Conservation (phyloP, 1,284 basidiomycete genomes). For the Amylostereum areolatum region DNA sequence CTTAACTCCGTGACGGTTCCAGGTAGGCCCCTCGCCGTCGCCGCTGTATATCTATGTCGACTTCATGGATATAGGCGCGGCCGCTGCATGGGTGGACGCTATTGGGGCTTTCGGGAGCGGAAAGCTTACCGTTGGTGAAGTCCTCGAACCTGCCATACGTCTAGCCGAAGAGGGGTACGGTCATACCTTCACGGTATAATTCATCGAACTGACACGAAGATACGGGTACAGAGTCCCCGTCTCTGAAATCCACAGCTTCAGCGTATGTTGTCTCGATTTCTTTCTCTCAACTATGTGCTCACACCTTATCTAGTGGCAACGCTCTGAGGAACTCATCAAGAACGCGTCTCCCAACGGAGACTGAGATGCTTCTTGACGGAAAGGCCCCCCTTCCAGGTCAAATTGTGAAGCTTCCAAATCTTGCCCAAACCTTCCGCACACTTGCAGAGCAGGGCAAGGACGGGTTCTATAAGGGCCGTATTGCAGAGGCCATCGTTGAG, state of each 20-base stretch:
- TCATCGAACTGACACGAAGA: neutral
- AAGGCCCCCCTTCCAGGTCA: constrained; percentile 76
- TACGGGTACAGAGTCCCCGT: constrained; percentile 55
- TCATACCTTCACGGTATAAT: neutral
- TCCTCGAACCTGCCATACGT: constrained; percentile 83
- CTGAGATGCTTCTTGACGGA: constrained; percentile 83
- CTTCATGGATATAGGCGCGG: constrained; percentile 54
- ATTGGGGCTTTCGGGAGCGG: constrained; percentile 80
- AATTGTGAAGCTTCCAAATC: constrained; percentile 71
- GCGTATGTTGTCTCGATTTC: constrained; percentile 33
- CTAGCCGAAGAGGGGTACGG: constrained; percentile 81
- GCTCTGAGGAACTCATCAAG: constrained; percentile 70
- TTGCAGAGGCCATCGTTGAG: constrained; percentile 89
- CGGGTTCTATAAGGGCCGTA: constrained; percentile 88
- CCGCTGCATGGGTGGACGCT: constrained; percentile 91
- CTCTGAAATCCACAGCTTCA: constrained; percentile 66
- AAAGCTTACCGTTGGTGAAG: constrained; percentile 71
- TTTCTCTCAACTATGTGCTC: neutral
- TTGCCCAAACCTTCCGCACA: constrained; percentile 80
- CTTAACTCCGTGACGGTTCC: constrained; percentile 92
- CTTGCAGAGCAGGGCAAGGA: constrained; percentile 79
- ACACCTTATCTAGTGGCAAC: constrained; percentile 55
- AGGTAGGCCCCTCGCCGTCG: constrained; percentile 31
- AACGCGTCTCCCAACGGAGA: constrained; percentile 75
- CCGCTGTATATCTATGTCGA: neutral